These are phyloP conservation scores for Globisporangium cystogenes DNA, from an alignment of 352 stramenopile species.

Conservation along the genomic window DNA sequence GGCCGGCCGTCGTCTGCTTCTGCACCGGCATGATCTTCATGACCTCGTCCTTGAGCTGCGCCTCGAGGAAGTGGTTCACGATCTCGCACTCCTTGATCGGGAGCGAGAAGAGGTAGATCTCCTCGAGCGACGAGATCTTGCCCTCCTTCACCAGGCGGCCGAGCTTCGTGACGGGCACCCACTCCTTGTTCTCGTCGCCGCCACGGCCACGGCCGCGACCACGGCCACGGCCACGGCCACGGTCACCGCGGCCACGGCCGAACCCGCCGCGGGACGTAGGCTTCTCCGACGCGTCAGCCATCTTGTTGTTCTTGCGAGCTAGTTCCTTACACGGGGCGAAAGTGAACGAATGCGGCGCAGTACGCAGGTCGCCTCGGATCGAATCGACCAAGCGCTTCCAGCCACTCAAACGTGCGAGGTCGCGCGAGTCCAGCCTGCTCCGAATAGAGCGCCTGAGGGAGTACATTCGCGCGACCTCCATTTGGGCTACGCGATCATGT, in stretches of 20 bases:
- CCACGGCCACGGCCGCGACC: conserved; percentile 81
- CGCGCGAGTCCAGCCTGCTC: not conserved
- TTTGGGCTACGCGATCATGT: too few species aligned
- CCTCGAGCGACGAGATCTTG: conserved; percentile 99
- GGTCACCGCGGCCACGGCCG: conserved; percentile 85
- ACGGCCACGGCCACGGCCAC: conserved; percentile 75
- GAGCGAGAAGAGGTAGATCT: conserved; percentile 99
- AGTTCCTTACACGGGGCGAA: conserved; percentile 50
- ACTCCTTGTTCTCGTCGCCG: conserved; percentile 93
- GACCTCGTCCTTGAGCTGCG: conserved; percentile 99
- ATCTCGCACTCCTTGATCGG: conserved; percentile 99
- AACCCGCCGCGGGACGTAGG: conserved; percentile 91
- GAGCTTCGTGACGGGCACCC: conserved; percentile 99
- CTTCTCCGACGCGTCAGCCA: conserved; percentile 64
- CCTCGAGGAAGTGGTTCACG: conserved; percentile 98
- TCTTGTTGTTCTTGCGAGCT: conserved; percentile 52
- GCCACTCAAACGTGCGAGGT: not conserved
- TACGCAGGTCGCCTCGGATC: too few species aligned
- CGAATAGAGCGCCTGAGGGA: conserved; percentile 2
- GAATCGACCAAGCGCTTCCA: not conserved
- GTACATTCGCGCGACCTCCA: not conserved
- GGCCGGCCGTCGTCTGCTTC: conserved; percentile 99
- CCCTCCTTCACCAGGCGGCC: conserved; percentile 99
- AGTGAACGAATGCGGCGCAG: conserved; percentile 78
- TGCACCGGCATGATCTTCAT: conserved; percentile 99